Percentiles rank a stretch among this genome's conserved stretches.
Conservation (phyloP, 169 alveolate genomes). For the Eimeria tenella region DNA sequence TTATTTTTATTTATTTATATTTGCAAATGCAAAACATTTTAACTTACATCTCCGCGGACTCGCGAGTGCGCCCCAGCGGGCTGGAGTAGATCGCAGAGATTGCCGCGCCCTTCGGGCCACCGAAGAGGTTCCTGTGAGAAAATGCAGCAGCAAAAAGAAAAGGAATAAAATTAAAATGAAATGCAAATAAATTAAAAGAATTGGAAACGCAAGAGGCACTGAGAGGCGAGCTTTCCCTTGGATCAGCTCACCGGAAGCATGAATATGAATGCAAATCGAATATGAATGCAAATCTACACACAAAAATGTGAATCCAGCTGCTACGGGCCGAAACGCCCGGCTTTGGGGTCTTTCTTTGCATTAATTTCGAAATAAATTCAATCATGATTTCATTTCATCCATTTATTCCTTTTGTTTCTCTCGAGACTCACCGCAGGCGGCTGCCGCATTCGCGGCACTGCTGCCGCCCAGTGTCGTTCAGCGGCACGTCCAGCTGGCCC, state of each 20-base stretch:
- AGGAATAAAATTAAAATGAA: background rate
- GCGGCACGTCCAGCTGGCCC: slow-evolving; percentile 75
- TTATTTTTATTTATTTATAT: too few species aligned
- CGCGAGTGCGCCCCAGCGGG: slow-evolving; percentile 45
- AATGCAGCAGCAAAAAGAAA: background rate
- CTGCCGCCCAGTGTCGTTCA: slow-evolving; percentile 56
- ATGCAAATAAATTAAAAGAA: background rate
- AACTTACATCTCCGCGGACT: slow-evolving; percentile 67
- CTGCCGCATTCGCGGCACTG: slow-evolving; percentile 62
- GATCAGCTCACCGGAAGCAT: background rate
- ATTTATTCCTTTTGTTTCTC: background rate
- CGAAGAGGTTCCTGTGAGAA: background rate
- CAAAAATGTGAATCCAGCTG: background rate
- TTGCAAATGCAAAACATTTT: too few species aligned
- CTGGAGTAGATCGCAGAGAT: slow-evolving; percentile 32
- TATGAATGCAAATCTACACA: background rate
- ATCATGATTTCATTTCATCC: too few species aligned
- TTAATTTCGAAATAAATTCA: too few species aligned
- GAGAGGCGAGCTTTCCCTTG: background rate
- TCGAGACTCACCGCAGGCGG: background rate
- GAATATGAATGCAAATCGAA: background rate
- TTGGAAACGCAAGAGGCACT: too few species aligned
- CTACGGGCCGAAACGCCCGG: too few species aligned
- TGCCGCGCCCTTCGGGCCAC: background rate
- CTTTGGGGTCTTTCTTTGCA: too few species aligned